Base-by-base conservation (phyloP, 441 rosid genomes). In the Populus tomentosa region DNA sequence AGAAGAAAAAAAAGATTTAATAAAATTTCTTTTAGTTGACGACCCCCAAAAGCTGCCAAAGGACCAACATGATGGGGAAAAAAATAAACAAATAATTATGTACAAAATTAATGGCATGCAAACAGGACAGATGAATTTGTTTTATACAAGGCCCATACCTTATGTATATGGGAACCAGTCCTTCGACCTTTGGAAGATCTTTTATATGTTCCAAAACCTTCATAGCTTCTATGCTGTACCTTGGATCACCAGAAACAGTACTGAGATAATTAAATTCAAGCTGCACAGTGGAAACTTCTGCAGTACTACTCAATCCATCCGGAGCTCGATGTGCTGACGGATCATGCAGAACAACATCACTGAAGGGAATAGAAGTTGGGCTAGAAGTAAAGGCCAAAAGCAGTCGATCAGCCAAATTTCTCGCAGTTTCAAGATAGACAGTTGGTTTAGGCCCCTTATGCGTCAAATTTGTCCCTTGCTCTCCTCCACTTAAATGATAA, bases 261-360 rank as follows among this genome's bases (percentile, higher is more conserved):
- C 98, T 92, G 78, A 96, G 97, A 86, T 90, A 96, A 77, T 96
- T 96, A 83, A 94, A 94, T 84, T 96, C 99, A 62, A 96, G 98
- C 92, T 94, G 99, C 71, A 96, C 84, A 73, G 95, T 89, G 20
- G 99, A 89, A 83, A 87, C 97, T 86, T 96, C 99, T 8, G 98
- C 87, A 73, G 98, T 92, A 81, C 98, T 96, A 82, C 99, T 96
- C 80, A 90, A 81, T 72, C 98, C 97, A 84, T 77, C 93, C 35
- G 96, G 96, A 81, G 98, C 91, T 74, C 96, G 89, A 86, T 90
- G 96, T 69, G 98, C 95, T 3, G 94, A 87, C 38, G 94, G 88
- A 74, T 94, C 97, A 62, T 40, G 90, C 50, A 96, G 81, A 80
- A 90, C 80, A 11, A 96, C 98, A 82, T 96, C 99, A 72, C 98